These are phyloP conservation scores for Peronospora farinosa DNA, from an alignment of 352 stramenopile genomes.

Conservation along the genomic window DNA sequence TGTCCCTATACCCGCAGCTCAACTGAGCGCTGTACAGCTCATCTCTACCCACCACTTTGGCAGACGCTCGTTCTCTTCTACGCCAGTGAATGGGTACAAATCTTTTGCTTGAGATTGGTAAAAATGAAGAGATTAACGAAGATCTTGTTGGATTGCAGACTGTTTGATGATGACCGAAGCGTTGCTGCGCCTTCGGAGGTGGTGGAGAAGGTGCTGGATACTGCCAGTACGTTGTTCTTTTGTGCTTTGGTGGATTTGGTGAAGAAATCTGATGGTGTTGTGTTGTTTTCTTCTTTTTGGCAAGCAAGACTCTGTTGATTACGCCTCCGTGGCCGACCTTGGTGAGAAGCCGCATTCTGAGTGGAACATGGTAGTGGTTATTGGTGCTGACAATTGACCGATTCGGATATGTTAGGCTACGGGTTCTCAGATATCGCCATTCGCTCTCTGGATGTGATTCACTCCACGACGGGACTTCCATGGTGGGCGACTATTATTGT, in stretches of 20 bases:
- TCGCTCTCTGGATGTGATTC: constrained; percentile 63
- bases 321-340: constrained; percentile 50
- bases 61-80: constrained; percentile 59
- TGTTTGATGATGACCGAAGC: constrained; percentile 43
- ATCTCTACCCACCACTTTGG: constrained; percentile 40
- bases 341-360: constrained; percentile 15
- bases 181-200: constrained; percentile 40
- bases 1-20: constrained; percentile 26
- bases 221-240: constrained; percentile 21
- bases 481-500: constrained; percentile 86
- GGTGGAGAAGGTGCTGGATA: constrained; percentile 41
- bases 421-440: constrained; percentile 70
- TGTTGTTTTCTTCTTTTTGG: neutral
- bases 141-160: constrained; percentile 12
- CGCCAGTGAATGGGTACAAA: constrained; percentile 37
- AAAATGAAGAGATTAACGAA: constrained; percentile 6
- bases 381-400: constrained; percentile 7
- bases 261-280: constrained; percentile 8
- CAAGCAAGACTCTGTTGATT: constrained; percentile 41
- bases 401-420: constrained; percentile 31
- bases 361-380: neutral
- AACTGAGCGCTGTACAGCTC: constrained; percentile 42
- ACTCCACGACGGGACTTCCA: constrained; percentile 71
- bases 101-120: neutral
- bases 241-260: constrained; percentile 2